Evolutionary conservation across 2,329 filamentous ascomycete genomes (phyloP).

Genomic region (Paraphaeosphaeria sporulosa): DNA sequence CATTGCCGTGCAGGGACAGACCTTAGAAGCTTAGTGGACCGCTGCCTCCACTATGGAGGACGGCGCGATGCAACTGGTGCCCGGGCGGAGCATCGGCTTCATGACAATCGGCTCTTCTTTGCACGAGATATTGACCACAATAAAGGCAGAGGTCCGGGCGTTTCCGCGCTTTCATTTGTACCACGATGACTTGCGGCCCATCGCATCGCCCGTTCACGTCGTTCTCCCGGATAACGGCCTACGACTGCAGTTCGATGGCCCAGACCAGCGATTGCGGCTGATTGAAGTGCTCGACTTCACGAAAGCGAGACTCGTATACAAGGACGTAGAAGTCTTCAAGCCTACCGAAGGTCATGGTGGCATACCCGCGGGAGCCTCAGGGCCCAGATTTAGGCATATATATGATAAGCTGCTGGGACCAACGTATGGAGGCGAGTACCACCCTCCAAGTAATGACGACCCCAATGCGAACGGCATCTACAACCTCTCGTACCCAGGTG

Average conservation of each 20-base stretch:
- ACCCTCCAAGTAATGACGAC: slow-evolving; percentile 66
- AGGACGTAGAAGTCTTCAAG: slow-evolving; percentile 79
- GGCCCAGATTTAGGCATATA: slow-evolving; percentile 85
- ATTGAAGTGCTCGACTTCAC: slow-evolving; percentile 93
- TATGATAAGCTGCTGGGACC: slow-evolving; percentile 94
- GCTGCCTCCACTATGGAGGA: slow-evolving; percentile 37
- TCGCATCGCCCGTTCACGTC: slow-evolving; percentile 77
- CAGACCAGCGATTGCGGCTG: slow-evolving; percentile 87
- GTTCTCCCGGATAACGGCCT: slow-evolving; percentile 84
- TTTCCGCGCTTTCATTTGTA: slow-evolving; percentile 85
- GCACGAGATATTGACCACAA: slow-evolving; percentile 83
- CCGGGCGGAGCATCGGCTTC: slow-evolving; percentile 29
- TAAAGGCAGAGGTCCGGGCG: slow-evolving; percentile 84
- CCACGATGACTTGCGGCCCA: slow-evolving; percentile 78
- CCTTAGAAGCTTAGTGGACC: background rate
- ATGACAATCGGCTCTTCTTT: slow-evolving; percentile 88
- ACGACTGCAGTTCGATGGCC: slow-evolving; percentile 89
- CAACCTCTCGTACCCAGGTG: slow-evolving; percentile 90
- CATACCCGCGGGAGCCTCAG: slow-evolving; percentile 52
- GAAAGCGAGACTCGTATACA: slow-evolving; percentile 84
- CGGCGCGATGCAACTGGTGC: slow-evolving; percentile 38
- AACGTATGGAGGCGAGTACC: slow-evolving; percentile 92
- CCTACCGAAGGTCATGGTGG: slow-evolving; percentile 49
- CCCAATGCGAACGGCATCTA: slow-evolving; percentile 73
- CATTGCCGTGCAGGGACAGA: background rate